phyloP scores from a whole-genome alignment of 2,329 filamentous ascomycete genomes.

The Mollisia scopiformis region DNA sequence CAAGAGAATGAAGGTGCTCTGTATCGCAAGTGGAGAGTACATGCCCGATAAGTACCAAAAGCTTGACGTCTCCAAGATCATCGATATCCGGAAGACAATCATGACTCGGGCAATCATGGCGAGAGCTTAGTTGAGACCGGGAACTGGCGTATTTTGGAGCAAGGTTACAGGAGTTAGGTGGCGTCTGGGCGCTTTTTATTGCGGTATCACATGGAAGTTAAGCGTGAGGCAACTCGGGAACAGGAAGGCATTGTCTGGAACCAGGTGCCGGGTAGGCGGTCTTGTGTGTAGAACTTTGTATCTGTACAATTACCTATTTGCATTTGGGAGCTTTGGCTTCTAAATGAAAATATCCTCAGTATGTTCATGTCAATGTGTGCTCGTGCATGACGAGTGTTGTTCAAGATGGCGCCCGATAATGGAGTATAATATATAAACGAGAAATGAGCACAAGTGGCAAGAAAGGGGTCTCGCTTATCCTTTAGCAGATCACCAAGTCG shows the following conservation, averaged over 20 bases:
- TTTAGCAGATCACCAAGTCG: too few species aligned
- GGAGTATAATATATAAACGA: too few species aligned
- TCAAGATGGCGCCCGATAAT: too few species aligned
- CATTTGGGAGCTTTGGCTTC: not conserved
- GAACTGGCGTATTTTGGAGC: not conserved
- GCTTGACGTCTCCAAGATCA: conserved; percentile 35
- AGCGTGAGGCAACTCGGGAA: not conserved
- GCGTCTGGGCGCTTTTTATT: not conserved
- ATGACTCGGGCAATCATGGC: conserved; percentile 33
- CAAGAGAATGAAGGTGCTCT: conserved; percentile 87
- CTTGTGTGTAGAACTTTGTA: not conserved
- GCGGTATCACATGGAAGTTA: not conserved
- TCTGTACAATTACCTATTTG: not conserved
- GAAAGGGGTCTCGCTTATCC: too few species aligned
- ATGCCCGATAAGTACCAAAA: conserved; percentile 54
- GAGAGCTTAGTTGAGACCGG: not conserved
- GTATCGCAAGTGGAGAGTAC: conserved; percentile 87
- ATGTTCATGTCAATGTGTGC: too few species aligned
- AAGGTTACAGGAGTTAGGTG: not conserved
- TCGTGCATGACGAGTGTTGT: too few species aligned
- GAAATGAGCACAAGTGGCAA: too few species aligned
- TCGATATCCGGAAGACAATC: conserved; percentile 31
- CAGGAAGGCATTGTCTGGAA: not conserved
- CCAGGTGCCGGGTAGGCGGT: not conserved
- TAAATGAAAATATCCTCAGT: too few species aligned